Conservation (phyloP, 1,284 basidiomycete species). For the Entoloma clypeatum region DNA sequence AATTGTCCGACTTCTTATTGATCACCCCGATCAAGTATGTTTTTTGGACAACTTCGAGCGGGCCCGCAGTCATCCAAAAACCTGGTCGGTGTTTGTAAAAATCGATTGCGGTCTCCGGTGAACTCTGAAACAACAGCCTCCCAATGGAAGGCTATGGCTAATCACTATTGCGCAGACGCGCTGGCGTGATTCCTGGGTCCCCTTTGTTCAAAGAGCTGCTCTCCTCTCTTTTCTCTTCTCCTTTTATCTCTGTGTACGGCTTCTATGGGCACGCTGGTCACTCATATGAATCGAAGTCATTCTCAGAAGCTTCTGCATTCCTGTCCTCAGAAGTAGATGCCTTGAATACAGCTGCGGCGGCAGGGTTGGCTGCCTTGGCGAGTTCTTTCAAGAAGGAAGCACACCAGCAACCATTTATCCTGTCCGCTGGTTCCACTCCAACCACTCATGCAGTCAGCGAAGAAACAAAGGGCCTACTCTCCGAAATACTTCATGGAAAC, state of each 20-base stretch:
- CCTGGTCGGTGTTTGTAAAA: conserved; percentile 80
- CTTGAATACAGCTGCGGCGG: conserved; percentile 62
- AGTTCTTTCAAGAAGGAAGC: conserved; percentile 27
- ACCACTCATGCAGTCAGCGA: conserved; percentile 73
- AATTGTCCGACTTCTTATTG: conserved; percentile 66
- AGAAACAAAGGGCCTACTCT: conserved; percentile 44
- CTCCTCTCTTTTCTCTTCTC: conserved; percentile 45
- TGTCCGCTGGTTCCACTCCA: conserved; percentile 85
- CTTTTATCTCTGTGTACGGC: conserved; percentile 64
- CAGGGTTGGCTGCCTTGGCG: conserved; percentile 50
- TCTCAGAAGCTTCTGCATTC: conserved; percentile 59
- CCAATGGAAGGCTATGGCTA: background rate
- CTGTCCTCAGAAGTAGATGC: conserved; percentile 71
- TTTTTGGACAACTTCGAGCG: conserved; percentile 59
- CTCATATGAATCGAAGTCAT: conserved; percentile 69
- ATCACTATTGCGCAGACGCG: conserved; percentile 51
- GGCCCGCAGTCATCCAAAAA: conserved; percentile 34
- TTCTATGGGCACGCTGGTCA: conserved; percentile 83
- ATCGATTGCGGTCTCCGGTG: conserved; percentile 77
- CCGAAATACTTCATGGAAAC: conserved; percentile 49
- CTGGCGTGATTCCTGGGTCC: conserved; percentile 64
- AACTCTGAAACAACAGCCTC: conserved; percentile 13
- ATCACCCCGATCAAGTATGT: conserved; percentile 69
- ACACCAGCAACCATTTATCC: conserved; percentile 51
- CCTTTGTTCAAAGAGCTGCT: conserved; percentile 56